phyloP scores from a whole-genome alignment of 108 stramenopile genomes.

The Skeletonema menzelii region DNA sequence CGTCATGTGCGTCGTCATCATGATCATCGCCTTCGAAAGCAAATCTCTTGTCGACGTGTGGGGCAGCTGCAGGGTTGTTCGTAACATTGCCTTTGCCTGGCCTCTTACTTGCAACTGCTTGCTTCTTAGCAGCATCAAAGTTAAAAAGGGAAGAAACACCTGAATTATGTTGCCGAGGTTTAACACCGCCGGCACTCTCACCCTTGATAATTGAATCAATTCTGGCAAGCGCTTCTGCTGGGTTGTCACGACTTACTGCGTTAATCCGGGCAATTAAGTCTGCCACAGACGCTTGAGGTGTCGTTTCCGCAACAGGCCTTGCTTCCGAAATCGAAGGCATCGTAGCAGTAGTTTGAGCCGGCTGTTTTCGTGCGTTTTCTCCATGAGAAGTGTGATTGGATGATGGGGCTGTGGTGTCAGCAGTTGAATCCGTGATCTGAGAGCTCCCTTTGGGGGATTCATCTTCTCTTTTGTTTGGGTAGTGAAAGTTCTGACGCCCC shows the following conservation, averaged over 20 bases:
- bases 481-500: background rate
- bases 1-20: constrained; percentile 5
- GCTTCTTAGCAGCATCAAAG: background rate
- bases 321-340: constrained; percentile 40
- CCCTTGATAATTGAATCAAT: constrained; percentile 77
- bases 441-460: constrained; percentile 18
- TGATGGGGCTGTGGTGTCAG: constrained; percentile 27
- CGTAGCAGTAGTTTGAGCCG: background rate
- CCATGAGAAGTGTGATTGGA: background rate
- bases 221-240: constrained; percentile 68
- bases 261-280: constrained; percentile 63
- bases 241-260: constrained; percentile 71
- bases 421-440: constrained; percentile 42
- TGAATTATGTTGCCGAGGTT: background rate
- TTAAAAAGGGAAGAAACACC: background rate
- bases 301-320: constrained; percentile 25
- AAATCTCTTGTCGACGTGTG: background rate
- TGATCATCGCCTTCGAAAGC: constrained; percentile 7
- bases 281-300: constrained; percentile 26
- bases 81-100: background rate
- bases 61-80: background rate
- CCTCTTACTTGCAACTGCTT: background rate
- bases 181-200: constrained; percentile 35
- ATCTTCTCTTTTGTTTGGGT: constrained; percentile 1
- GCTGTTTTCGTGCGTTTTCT: background rate